Percentiles rank a stretch among this genome's conserved stretches.
phyloP scores from a whole-genome alignment of 2,329 filamentous ascomycete genomes.

The Aotearoamyces nothofagi region DNA sequence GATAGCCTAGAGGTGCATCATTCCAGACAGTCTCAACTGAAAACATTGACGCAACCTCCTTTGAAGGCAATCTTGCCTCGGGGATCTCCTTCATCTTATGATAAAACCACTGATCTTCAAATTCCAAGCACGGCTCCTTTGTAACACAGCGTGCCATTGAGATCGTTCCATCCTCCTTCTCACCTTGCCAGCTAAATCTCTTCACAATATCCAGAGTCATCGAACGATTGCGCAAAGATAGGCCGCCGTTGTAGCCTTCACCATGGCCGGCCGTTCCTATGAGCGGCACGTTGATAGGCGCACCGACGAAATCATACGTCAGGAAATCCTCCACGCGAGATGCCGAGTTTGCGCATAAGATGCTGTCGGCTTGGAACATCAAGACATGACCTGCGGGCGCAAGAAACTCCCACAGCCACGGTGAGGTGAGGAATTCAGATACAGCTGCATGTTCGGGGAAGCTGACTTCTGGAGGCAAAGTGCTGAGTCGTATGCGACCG shows the following conservation, averaged over 20 bases:
- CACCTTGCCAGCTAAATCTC: conserved; percentile 4
- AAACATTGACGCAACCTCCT: background rate
- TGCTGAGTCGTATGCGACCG: conserved; percentile 18
- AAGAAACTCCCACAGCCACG: conserved; percentile 14
- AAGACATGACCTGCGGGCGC: conserved; percentile 11
- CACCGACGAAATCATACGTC: conserved; percentile 16
- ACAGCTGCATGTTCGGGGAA: conserved; percentile 12
- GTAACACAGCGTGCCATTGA: no score
- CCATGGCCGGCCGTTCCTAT: conserved; percentile 7
- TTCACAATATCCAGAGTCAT: conserved; percentile 15
- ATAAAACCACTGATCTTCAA: background rate
- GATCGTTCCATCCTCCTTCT: no score
- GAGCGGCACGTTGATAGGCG: conserved; percentile 11
- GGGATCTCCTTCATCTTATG: conserved; percentile 11
- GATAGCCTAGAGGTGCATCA: background rate
- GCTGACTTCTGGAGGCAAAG: conserved; percentile 15
- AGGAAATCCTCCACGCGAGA: conserved; percentile 13
- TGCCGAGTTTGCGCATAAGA: conserved; percentile 11
- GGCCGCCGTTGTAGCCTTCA: conserved; percentile 17
- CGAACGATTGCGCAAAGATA: conserved; percentile 17
- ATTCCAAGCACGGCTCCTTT: background rate
- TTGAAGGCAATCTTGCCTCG: background rate
- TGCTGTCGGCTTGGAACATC: conserved; percentile 14
- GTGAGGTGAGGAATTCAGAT: conserved; percentile 9
- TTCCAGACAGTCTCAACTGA: background rate